These are phyloP conservation scores for Raffaelea albimanens DNA, from an alignment of 2,329 filamentous ascomycete genomes.

Conservation along the genomic window DNA sequence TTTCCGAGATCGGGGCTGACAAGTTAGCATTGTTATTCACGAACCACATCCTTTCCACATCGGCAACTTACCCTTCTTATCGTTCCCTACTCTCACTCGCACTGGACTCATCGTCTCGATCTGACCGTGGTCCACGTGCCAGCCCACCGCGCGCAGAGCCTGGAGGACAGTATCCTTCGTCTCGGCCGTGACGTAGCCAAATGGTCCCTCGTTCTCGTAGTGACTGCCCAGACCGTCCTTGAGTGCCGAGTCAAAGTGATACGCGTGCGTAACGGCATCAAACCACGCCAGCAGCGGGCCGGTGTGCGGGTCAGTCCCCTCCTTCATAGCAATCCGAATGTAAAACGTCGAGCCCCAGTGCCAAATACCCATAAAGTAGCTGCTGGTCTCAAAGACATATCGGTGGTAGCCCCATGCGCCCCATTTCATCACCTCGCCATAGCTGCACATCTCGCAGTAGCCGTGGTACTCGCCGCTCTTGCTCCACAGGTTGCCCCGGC, in stretches of 20 bases:
- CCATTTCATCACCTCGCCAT: conserved; percentile 26
- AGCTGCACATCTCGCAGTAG: conserved; percentile 26
- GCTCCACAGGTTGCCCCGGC: conserved; percentile 31
- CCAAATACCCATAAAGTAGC: conserved; percentile 54
- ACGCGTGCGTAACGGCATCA: conserved; percentile 30
- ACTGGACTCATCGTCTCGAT: conserved; percentile 55
- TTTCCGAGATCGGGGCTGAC: too few species aligned
- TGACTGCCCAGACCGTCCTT: conserved; percentile 25
- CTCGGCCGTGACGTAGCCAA: conserved; percentile 33
- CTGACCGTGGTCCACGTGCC: conserved; percentile 55
- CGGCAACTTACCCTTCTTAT: conserved; percentile 17
- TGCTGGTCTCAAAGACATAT: conserved; percentile 29
- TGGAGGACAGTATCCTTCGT: conserved; percentile 23
- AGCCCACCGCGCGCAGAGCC: conserved; percentile 40
- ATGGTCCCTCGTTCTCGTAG: conserved; percentile 26
- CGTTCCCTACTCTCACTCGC: conserved; percentile 25
- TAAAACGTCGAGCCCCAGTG: conserved; percentile 30
- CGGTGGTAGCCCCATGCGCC: conserved; percentile 22
- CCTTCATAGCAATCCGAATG: conserved; percentile 53
- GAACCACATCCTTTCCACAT: too few species aligned
- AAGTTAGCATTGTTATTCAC: too few species aligned
- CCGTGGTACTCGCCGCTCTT: conserved; percentile 24
- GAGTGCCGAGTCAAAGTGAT: conserved; percentile 25
- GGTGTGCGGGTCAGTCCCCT: conserved; percentile 29
- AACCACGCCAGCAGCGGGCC: conserved; percentile 26